phyloP scores from a whole-genome alignment of 768 basidiomycete species.

The Mrakia frigida region DNA sequence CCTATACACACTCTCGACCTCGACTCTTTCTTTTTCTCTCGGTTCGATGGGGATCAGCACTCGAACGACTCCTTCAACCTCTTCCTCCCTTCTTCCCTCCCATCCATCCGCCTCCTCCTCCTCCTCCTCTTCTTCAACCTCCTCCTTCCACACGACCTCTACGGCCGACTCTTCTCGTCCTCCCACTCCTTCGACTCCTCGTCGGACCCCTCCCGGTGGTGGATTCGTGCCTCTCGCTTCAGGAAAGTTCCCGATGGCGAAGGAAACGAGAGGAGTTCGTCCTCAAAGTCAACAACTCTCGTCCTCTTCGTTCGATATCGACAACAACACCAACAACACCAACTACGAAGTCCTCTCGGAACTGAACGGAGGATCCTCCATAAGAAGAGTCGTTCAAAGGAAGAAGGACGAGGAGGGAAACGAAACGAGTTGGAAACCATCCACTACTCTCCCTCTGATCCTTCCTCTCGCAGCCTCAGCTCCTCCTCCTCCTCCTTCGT shows the following conservation, averaged over 20 bases:
- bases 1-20: not conserved
- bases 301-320: not conserved
- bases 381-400: not conserved
- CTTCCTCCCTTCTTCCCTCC: not conserved
- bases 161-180: not conserved
- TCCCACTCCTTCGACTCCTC: not conserved
- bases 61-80: not conserved
- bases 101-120: not conserved
- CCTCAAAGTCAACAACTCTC: not conserved
- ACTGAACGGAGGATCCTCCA: not conserved
- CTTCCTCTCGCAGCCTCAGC: not conserved
- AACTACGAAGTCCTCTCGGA: not conserved
- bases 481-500: not conserved
- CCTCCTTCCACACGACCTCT: not conserved
- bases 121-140: not conserved
- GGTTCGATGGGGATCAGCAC: not conserved
- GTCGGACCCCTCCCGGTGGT: not conserved
- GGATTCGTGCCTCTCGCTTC: not conserved
- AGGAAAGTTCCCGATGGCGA: not conserved
- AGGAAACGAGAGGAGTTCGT: constrained; percentile 4
- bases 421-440: not conserved
- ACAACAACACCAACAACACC: too few species aligned
- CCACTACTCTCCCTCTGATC: too few species aligned
- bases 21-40: not conserved
- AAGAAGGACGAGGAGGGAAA: not conserved